Evolutionary conservation across 352 stramenopile genomes (phyloP), one percentile per base, ranked within the genome.

Genomic region (Aphanomyces euteiches): DNA sequence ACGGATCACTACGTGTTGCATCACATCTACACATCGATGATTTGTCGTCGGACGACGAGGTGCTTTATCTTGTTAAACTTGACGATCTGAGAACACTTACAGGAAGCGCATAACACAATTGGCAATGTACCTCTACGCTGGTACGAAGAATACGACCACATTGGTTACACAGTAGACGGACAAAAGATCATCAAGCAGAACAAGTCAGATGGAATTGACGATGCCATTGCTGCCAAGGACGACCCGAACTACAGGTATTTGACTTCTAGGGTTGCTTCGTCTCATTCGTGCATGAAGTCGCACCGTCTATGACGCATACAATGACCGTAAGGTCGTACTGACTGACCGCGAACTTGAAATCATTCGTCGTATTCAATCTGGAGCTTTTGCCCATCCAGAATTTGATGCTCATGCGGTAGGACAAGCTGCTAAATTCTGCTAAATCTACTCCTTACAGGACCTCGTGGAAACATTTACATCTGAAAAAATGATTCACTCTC

Each of bases 111-210:
- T 56, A 99, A 99, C 83, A 98, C 96, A 34, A 99, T 99, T 71
- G 97, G 97, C 58, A 97, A 98, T 74, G 96, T 99, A 43, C 97
- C 98, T 21, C 82, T 99, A 7, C 97, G 99, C 65, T 99, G 97
- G 98, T 99, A 99, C 74, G 97, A 99, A 68, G 97, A 99, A 65
- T 99, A 98, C 77, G 96, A 99, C 78, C 97, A 99, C 83, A 98
- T 99, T 77, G 98, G 98, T 63, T 99, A 99, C 84, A 93, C 99
- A 80, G 80, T 96, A 15, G 93, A 98, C 50, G 98, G 98, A 41
- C 88, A 96, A 72, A 98, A 98, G 77, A 94, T 99, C 67, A 90
- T 97, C 78, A 97, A 97, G 75, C 89, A 87, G 43, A 95, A 97
- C 63, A 81, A 78, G 34, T 83, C 85, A 21, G 93, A 98, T 67